Evolutionary conservation across 345 rosid genomes (phyloP).

Genomic region (Balakata baccata): DNA sequence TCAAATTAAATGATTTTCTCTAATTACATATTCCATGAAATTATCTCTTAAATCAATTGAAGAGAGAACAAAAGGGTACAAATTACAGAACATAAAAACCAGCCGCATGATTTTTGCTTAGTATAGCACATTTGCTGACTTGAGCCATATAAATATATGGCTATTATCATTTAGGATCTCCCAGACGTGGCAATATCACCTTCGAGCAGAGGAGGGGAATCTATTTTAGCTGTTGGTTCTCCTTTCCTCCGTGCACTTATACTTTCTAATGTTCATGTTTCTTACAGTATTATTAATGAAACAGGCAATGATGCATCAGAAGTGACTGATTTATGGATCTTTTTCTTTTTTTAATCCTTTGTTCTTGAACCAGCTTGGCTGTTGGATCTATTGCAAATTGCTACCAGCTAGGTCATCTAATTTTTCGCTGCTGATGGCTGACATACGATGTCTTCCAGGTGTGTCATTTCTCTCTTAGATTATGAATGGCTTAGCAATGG

Average conservation of each 20-base stretch:
- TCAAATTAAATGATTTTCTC: too few relatives aligned
- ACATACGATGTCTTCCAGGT: conserved; percentile 96
- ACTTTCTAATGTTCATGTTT: conserved; percentile 14
- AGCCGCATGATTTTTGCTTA: background rate
- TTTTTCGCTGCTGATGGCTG: conserved; percentile 77
- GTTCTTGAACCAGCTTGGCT: conserved; percentile 58
- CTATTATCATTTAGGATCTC: conserved; percentile 46
- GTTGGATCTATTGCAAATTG: conserved; percentile 76
- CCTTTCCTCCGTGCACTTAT: conserved; percentile 88
- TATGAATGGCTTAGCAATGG: conserved; percentile 20
- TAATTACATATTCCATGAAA: too few relatives aligned
- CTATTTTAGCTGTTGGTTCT: conserved; percentile 78
- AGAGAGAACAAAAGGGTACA: too few relatives aligned
- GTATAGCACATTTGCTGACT: background rate
- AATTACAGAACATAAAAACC: too few relatives aligned
- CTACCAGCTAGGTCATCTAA: conserved; percentile 60
- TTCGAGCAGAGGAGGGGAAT: conserved; percentile 55
- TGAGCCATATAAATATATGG: conserved; percentile 16
- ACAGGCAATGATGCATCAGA: background rate
- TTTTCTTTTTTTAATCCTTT: conserved; percentile 16
- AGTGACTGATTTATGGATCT: background rate
- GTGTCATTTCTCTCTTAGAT: conserved; percentile 27
- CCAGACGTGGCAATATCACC: conserved; percentile 42
- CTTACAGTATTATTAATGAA: conserved; percentile 2
- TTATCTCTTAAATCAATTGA: too few relatives aligned